phyloP scores from a whole-genome alignment of 2,329 filamentous ascomycete genomes.

The Alternaria triticina region DNA sequence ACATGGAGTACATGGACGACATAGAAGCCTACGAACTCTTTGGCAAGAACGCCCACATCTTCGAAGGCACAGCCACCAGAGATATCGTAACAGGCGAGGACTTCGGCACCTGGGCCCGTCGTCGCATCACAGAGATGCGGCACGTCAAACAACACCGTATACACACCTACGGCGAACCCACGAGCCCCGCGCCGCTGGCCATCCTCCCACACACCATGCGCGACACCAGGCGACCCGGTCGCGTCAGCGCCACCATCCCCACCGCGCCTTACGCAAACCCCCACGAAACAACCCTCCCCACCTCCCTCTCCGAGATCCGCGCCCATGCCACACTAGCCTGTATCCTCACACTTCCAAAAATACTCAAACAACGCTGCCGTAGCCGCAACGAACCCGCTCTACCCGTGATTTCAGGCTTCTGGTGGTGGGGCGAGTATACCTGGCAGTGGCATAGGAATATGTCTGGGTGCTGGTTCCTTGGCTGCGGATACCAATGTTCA shows the following conservation, averaged over 20 bases:
- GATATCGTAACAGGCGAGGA: not conserved
- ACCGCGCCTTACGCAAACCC: not conserved
- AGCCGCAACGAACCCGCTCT: not conserved
- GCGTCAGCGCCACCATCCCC: not conserved
- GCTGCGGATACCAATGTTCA: not conserved
- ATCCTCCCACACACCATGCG: not conserved
- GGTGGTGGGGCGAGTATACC: conserved; percentile 10
- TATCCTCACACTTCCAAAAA: not conserved
- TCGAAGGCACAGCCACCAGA: not conserved
- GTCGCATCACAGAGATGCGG: conserved; percentile 16
- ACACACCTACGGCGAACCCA: not conserved
- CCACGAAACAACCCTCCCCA: conserved; percentile 10
- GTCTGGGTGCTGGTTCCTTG: conserved; percentile 13
- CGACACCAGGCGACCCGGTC: not conserved
- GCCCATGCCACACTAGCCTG: not conserved
- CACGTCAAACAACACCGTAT: conserved; percentile 12
- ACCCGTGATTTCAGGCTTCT: not conserved
- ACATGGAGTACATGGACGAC: conserved; percentile 3
- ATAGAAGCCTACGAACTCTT: not conserved
- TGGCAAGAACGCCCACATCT: not conserved
- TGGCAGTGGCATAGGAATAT: conserved; percentile 20
- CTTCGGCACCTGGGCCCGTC: conserved; percentile 10
- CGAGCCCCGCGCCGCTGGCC: not conserved
- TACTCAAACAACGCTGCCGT: not conserved
- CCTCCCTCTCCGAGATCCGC: not conserved